Conservation (phyloP, 2,329 filamentous ascomycete species). For the Stromatinia cepivora region DNA sequence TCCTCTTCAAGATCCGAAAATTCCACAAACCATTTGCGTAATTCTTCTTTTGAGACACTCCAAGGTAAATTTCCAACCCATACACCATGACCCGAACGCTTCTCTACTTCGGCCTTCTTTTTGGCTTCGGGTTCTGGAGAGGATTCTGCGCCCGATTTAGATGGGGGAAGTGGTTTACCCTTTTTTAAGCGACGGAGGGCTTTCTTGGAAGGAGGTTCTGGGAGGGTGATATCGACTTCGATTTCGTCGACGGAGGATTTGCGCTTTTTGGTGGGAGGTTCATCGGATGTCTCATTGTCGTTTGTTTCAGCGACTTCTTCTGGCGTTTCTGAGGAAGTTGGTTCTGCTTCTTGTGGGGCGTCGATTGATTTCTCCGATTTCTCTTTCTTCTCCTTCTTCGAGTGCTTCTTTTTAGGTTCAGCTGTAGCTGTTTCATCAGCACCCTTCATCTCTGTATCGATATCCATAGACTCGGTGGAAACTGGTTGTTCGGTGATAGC, state of each 20-base stretch:
- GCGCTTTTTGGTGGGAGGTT: constrained; percentile 58
- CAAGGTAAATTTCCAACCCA: constrained; percentile 98
- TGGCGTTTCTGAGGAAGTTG: not conserved
- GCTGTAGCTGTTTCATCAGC: not conserved
- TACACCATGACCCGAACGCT: constrained; percentile 77
- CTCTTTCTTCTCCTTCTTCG: constrained; percentile 21
- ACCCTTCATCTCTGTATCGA: constrained; percentile 16
- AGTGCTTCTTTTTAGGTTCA: constrained; percentile 28
- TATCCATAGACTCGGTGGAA: not conserved
- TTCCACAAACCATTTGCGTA: constrained; percentile 78
- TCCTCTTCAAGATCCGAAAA: constrained; percentile 66
- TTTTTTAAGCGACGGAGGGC: constrained; percentile 89
- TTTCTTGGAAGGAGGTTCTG: constrained; percentile 94
- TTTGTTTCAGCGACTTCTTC: constrained; percentile 13
- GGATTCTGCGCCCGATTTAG: constrained; percentile 46
- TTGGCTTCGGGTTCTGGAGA: constrained; percentile 45
- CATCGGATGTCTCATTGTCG: constrained; percentile 23
- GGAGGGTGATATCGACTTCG: constrained; percentile 85
- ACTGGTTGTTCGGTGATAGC: constrained; percentile 20
- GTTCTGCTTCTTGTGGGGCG: not conserved
- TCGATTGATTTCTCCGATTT: constrained; percentile 2
- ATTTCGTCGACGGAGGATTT: constrained; percentile 70
- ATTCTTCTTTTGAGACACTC: constrained; percentile 68
- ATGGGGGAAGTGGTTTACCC: constrained; percentile 57
- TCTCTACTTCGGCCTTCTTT: constrained; percentile 47